Percentiles rank a stretch among this genome's conserved stretches.
Evolutionary conservation across 306 rosid genomes (phyloP).

Genomic region (Lupinus albus): DNA sequence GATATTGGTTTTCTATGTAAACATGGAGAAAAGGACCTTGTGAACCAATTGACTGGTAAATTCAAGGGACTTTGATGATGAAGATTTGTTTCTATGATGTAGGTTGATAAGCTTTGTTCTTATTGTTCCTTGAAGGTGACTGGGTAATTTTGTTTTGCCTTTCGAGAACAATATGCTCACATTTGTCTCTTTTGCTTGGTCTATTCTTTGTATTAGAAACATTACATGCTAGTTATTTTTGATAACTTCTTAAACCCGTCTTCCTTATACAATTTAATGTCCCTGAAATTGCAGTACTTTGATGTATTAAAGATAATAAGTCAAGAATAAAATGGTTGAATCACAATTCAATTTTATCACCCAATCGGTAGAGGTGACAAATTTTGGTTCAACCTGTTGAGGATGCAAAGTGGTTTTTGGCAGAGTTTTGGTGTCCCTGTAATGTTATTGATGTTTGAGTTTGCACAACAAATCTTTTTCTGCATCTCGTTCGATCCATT

Average conservation of each 20-base stretch:
- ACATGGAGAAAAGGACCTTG: conserved; percentile 57
- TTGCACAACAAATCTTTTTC: too few relatives aligned
- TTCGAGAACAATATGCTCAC: conserved; percentile 1
- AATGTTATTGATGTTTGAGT: too few relatives aligned
- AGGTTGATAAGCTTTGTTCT: not conserved
- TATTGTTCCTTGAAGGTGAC: not conserved
- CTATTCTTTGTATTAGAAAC: conserved; percentile 7
- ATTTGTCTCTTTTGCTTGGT: not conserved
- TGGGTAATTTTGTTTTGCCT: not conserved
- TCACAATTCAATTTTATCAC: not conserved
- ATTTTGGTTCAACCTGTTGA: not conserved
- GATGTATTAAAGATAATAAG: not conserved
- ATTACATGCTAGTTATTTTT: not conserved
- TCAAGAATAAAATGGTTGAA: not conserved
- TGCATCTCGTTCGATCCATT: too few relatives aligned
- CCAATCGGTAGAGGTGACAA: not conserved
- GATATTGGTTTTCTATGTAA: conserved; percentile 49
- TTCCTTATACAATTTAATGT: not conserved
- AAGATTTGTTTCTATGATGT: not conserved
- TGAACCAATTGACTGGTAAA: conserved; percentile 46
- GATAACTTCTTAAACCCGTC: not conserved
- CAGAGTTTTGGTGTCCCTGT: not conserved
- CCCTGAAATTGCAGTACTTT: not conserved
- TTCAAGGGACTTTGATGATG: conserved; percentile 22
- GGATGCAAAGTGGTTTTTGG: not conserved